Percentiles rank a stretch among this genome's conserved stretches.
phyloP scores from a whole-genome alignment of 1,139 yeast species.

The Candida labiduridarum region DNA sequence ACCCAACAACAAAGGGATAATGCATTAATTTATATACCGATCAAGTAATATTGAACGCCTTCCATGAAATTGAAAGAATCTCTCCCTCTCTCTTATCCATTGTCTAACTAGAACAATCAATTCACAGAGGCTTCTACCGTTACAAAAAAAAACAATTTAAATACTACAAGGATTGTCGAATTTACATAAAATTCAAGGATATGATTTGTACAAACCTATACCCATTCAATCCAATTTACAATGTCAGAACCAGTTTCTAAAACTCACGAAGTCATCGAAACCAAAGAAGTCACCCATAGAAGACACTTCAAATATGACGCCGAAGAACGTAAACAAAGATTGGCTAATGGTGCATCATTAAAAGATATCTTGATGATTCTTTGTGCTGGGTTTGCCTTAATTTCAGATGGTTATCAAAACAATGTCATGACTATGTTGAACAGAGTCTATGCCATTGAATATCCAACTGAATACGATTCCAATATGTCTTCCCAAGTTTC shows the following conservation, averaged over 20 bases:
- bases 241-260: conserved; percentile 8
- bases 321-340: conserved; percentile 35
- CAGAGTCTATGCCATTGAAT: conserved; percentile 33
- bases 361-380: conserved; percentile 39
- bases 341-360: conserved; percentile 27
- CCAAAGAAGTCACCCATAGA: conserved; percentile 6
- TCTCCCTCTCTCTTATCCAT: too few species aligned
- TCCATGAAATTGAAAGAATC: too few species aligned
- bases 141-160: too few species aligned
- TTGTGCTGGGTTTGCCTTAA: conserved; percentile 54
- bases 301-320: conserved; percentile 35
- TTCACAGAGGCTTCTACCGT: too few species aligned
- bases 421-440: conserved; percentile 53
- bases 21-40: too few species aligned
- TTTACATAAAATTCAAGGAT: too few species aligned
- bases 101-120: too few species aligned
- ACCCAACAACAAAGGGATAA: too few species aligned
- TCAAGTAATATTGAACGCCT: too few species aligned
- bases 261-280: conserved; percentile 10
- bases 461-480: conserved; percentile 34
- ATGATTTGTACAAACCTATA: too few species aligned
- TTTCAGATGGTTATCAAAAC: conserved; percentile 56
- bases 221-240: not conserved
- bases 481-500: conserved; percentile 49
- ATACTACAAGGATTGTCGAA: too few species aligned